A percentile compares a stretch with the other conserved stretches of the same genome.
These are phyloP conservation scores for Physaria fendleri DNA, from an alignment of 345 rosid genomes.

Conservation along the genomic window DNA sequence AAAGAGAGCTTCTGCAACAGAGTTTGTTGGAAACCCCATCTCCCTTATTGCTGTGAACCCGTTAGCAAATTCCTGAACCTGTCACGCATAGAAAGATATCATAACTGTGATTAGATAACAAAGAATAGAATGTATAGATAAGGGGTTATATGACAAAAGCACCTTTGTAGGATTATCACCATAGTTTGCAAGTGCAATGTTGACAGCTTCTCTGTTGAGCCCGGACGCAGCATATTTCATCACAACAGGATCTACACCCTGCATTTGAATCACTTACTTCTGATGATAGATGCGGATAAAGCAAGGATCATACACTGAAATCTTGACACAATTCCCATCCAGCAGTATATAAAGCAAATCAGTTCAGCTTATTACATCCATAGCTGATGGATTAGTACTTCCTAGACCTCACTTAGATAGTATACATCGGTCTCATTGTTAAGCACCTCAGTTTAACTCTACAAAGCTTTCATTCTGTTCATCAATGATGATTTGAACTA, in stretches of 20 bases:
- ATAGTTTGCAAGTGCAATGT: conserved; percentile 65
- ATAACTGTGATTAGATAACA: neutral
- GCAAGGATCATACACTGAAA: conserved; percentile 2
- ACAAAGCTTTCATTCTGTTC: neutral
- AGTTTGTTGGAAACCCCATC: conserved; percentile 76
- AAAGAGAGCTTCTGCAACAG: conserved; percentile 56
- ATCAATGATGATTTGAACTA: neutral
- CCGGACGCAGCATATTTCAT: conserved; percentile 63
- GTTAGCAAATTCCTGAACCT: conserved; percentile 67
- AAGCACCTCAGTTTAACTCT: neutral
- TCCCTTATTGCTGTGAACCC: conserved; percentile 54
- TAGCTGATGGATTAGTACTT: neutral
- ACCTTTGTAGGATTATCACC: conserved; percentile 91
- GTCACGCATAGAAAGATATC: neutral
- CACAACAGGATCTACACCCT: conserved; percentile 64
- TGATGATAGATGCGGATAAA: neutral
- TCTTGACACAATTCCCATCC: neutral
- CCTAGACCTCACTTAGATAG: neutral
- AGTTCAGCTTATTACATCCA: no score
- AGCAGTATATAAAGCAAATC: neutral
- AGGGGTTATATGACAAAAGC: neutral
- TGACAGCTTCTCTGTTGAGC: conserved; percentile 61
- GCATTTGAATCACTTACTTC: conserved; percentile 18
- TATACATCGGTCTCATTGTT: neutral
- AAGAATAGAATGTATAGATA: neutral